Percentiles rank a stretch among this genome's conserved stretches.
phyloP scores from a whole-genome alignment of 2,329 filamentous ascomycete species.

The Sphaerulina musiva region DNA sequence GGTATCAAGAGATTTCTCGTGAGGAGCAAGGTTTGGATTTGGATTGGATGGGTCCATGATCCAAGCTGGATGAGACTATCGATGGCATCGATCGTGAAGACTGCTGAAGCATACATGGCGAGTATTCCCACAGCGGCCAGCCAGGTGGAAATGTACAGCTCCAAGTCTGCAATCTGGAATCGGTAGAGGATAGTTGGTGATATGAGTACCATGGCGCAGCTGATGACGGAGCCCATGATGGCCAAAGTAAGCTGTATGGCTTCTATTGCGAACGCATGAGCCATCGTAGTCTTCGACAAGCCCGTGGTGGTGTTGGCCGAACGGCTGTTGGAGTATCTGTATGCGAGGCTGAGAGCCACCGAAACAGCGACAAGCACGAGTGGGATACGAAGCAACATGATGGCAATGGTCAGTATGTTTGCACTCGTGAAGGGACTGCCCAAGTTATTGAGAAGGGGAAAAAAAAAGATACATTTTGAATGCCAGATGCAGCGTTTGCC shows the following conservation, averaged over 20 bases:
- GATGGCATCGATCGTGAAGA: constrained; percentile 12
- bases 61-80: constrained; percentile 15
- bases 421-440: neutral
- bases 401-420: neutral
- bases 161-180: neutral
- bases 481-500: neutral
- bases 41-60: constrained; percentile 12
- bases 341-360: constrained; percentile 6
- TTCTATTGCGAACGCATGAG: constrained; percentile 16
- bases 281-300: neutral
- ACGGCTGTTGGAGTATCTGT: neutral
- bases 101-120: neutral
- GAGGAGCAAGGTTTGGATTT: constrained; percentile 13
- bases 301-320: neutral
- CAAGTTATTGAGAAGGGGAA: neutral
- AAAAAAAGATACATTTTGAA: neutral
- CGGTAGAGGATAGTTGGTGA: neutral
- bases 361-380: constrained; percentile 4
- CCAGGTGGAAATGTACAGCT: neutral
- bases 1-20: constrained; percentile 13
- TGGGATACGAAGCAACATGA: neutral
- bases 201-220: neutral
- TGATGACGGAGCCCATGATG: neutral
- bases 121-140: neutral
- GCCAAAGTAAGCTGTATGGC: constrained; percentile 7